Base-by-base conservation (phyloP, 2,329 filamentous ascomycete species). In the Cercospora janseana region DNA sequence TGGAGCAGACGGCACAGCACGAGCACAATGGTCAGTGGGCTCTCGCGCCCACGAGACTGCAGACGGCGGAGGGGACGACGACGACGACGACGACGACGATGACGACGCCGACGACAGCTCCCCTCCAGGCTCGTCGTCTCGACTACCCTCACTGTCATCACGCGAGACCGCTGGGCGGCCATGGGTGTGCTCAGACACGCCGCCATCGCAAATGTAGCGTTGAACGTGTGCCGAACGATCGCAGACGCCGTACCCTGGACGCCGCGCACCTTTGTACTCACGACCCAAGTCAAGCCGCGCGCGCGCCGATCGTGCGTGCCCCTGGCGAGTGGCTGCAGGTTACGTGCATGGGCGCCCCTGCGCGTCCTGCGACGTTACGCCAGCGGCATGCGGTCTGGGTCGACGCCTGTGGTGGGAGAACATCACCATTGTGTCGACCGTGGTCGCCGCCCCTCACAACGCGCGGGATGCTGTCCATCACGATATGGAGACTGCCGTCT, bases 351-450 rank as follows among this genome's bases (percentile, higher is more conserved):
- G 44, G 10, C 13, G 20, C 31, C 44, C 44, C 31, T 38, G 44
- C 31, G 27, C 21, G 23, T 18, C 21, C 13, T 32, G 44, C 44
- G 44, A 46, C 44, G 44, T 46, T 46, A 46, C 44, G 45, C 49
- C 49, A 52, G 49, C 44, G 40, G 29, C 27, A 31, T 47, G 49
- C 44, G 48, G 23, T 42, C 38, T 38, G 35, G 49, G 37, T 26
- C 43, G 16, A 18, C 29, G 29, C 49, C 38, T 41, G 23, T 42
- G 44, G 37, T 47, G 20, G 43, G 23, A 48, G 29, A 18, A 42
- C 43, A 48, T 44, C 45, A 41, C 32, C 50, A 49, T 41, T 46
- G 45, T 41, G 32, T 26, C 47, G 40, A 47, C 50, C 50, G 50
- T 53, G 50, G 50, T 53, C 45, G 31, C 18, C 9, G n/a, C 27